Base-by-base conservation (phyloP, 495 filamentous ascomycete species). In the Talaromyces thailandensis region DNA sequence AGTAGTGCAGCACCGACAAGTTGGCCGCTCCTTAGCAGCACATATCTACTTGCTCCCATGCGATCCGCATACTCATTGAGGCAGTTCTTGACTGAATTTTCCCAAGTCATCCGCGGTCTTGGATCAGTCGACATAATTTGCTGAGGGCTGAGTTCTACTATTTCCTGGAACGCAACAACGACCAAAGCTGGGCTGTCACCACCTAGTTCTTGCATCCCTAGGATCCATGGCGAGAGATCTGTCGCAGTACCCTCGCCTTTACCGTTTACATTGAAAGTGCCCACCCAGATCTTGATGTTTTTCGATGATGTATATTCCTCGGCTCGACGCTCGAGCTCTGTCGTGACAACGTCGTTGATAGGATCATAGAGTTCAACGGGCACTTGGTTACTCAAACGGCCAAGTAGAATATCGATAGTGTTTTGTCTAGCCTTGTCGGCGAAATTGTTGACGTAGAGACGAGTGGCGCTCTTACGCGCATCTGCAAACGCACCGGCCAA, bases 41-140 rank as follows among this genome's bases (percentile, higher is more conserved):
- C 88, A 77, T 98, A 99, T 60, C 88, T 89, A 37, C 93, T 84
- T 11, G 82, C 77, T 2, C 83, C 84, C 51, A 75, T 75, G 60
- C 75, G 76, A 56, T 76, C 78, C n/a, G 89, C 84, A 64, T 85
- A 83, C 5, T 66, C 66, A 64, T 98, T 96, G 50, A 99, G 71
- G 21, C 88, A 90, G 61, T 77, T 80, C 62, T 87, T 84, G 9
- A 97, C 91, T 6, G 91, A 86, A 63, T 75, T 72, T 71, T 99
- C 93, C 94, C 94, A 99, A 23, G 82, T 75, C 68, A 92, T 87
- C 58, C 93, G 88, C 61, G 89, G 84, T 8, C 82, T 83, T 24
- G 95, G 94, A 77, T 98, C 93, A 43, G 92, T 97, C 59, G 94
- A 95, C 92, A 99, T 98, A 68, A 99, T 98, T 69, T 99, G 95